Base-by-base conservation (phyloP, 345 rosid species). In the Eutrema yunnanense region DNA sequence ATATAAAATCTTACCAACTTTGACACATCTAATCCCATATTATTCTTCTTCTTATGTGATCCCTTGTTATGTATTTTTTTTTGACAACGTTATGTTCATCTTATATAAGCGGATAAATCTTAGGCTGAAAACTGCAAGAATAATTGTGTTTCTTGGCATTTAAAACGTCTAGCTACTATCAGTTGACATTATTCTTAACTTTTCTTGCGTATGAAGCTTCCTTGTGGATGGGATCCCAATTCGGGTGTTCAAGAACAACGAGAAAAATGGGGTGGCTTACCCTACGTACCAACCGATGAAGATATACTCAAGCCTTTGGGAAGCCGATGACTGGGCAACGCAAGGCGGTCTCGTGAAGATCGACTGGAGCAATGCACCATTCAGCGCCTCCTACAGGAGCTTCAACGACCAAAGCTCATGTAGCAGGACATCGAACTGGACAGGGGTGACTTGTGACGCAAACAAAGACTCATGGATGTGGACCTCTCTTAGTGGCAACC, bases 311-410 rank as follows among this genome's bases (percentile, higher is more conserved):
- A 88, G 90, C 50, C 70, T 86, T 6, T 84, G 88, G 87, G 73
- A 85, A 47, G 90, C 88, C 0, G 92, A 85, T 27, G 62, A 81
- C 33, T 85, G 87, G 89, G 87, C 90, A 0, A 86, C 90, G 8
- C 79, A 86, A 69, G 88, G 90, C 0, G 90, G 90, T 6, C 71
- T 60, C 0, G 81, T 83, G 32, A 86, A 86, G 71, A 81, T 73
- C 2, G 87, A 88, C 58, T 88, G 86, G 88, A 55, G 51, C 14
- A 50, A 79, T 10, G 87, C 90, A 33, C 88, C 90, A 3, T 84
- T 86, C 74, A 64, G 30, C 4, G 88, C 87, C 4, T 82, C 75
- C 32, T 83, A 72, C 58, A 66, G 71, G 27, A 78, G 60, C 57
- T 84, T 83, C 73, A 61, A 67, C 11, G 82, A 60, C 62, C 46